phyloP scores from a whole-genome alignment of 2,329 filamentous ascomycete genomes.

The Sporothrix sp. region DNA sequence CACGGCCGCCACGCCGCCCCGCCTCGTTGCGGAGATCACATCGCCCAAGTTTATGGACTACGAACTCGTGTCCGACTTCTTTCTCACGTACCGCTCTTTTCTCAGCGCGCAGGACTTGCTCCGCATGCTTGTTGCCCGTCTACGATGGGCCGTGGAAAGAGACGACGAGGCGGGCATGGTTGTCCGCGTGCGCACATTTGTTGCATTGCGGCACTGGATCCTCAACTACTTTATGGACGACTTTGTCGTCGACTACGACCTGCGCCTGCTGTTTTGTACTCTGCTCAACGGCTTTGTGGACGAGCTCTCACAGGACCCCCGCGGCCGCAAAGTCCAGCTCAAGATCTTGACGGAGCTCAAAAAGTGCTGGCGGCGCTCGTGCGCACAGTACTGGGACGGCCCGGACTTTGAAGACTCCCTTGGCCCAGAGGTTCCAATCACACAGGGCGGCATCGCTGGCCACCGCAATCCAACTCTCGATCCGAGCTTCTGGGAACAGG shows the following conservation, averaged over 20 bases:
- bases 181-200: conserved; percentile 91
- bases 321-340: conserved; percentile 45
- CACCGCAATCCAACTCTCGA: conserved; percentile 46
- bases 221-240: conserved; percentile 96
- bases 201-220: conserved; percentile 93
- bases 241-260: conserved; percentile 65
- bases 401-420: conserved; percentile 54
- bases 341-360: conserved; percentile 93
- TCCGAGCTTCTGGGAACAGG: conserved; percentile 44
- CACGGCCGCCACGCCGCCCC: conserved; percentile 78
- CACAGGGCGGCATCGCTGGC: conserved; percentile 64
- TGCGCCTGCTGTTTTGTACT: conserved; percentile 70
- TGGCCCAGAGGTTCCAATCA: conserved; percentile 55
- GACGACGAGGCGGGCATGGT: conserved; percentile 80
- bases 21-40: conserved; percentile 91
- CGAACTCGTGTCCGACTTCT: conserved; percentile 94
- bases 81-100: conserved; percentile 87
- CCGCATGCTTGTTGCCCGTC: conserved; percentile 70
- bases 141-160: conserved; percentile 77
- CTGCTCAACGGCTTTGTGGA: conserved; percentile 61
- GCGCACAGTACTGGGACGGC: conserved; percentile 79
- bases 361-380: conserved; percentile 92
- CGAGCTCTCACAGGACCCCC: conserved; percentile 39
- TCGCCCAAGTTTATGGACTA: conserved; percentile 95
- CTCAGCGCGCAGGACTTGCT: conserved; percentile 67